A percentile compares a stretch with the other conserved stretches of the same genome.
Evolutionary conservation across 2,329 filamentous ascomycete genomes (phyloP).

Genomic region (Teratosphaeria epicoccoides): DNA sequence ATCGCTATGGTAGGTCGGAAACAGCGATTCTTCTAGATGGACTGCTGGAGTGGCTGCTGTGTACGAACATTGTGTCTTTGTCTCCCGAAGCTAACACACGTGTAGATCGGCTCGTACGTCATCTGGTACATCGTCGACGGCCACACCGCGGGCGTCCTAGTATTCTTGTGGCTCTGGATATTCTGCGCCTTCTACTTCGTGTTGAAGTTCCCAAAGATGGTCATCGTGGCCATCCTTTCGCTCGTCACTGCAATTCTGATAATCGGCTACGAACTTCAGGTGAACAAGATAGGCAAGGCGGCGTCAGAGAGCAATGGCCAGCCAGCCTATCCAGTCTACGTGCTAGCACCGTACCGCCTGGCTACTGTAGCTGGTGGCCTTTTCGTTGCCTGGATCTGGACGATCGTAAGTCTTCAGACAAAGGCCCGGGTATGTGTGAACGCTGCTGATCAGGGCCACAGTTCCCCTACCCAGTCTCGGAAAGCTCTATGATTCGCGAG

Average conservation of each 20-base stretch:
- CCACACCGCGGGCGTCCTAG: slow-evolving; percentile 52
- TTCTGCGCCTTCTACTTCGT: slow-evolving; percentile 57
- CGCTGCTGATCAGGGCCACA: not conserved
- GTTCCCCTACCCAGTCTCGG: slow-evolving; percentile 62
- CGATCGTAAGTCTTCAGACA: slow-evolving; percentile 1
- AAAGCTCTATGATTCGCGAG: slow-evolving; percentile 57
- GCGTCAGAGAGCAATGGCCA: slow-evolving; percentile 52
- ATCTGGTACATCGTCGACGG: slow-evolving; percentile 68
- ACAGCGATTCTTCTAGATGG: no score
- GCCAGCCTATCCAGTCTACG: slow-evolving; percentile 56
- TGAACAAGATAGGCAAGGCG: slow-evolving; percentile 48
- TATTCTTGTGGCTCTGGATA: slow-evolving; percentile 56
- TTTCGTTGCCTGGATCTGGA: slow-evolving; percentile 34
- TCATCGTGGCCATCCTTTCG: slow-evolving; percentile 52
- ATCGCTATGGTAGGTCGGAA: slow-evolving; percentile 52
- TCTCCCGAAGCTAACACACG: not conserved
- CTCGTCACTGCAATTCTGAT: slow-evolving; percentile 45
- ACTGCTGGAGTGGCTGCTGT: slow-evolving; percentile 47
- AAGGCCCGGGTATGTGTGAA: not conserved
- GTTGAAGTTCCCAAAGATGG: slow-evolving; percentile 55
- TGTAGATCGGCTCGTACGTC: slow-evolving; percentile 45
- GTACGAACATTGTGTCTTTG: not conserved
- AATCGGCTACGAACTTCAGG: slow-evolving; percentile 52
- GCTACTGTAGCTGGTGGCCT: slow-evolving; percentile 57
- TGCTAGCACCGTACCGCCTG: slow-evolving; percentile 60